A percentile compares a stretch with the other conserved stretches of the same genome.
Conservation (phyloP, 2,329 filamentous ascomycete genomes). For the Neofusicoccum laricinum region DNA sequence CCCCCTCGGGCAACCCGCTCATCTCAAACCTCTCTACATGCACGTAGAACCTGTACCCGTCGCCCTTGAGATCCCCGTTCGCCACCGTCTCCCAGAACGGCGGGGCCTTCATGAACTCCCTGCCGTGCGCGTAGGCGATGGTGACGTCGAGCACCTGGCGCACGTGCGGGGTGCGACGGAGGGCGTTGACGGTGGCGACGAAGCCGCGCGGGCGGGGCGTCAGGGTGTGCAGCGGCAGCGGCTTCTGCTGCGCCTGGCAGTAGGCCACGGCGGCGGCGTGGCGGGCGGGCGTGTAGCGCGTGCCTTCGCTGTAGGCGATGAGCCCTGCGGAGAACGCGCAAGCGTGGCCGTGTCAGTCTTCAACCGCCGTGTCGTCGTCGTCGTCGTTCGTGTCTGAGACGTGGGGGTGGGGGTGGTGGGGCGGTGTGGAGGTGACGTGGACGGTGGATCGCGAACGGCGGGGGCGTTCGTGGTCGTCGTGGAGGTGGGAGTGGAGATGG, state of each 20-base stretch:
- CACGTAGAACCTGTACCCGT: conserved; percentile 30
- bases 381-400: neutral
- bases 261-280: conserved; percentile 50
- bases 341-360: neutral
- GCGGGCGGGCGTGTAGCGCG: conserved; percentile 56
- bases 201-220: conserved; percentile 63
- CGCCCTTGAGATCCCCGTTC: conserved; percentile 21
- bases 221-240: conserved; percentile 55
- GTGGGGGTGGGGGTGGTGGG: neutral
- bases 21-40: conserved; percentile 32
- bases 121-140: conserved; percentile 32
- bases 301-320: conserved; percentile 64
- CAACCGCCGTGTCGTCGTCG: too few relatives aligned
- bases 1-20: conserved; percentile 25
- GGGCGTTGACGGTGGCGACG: conserved; percentile 56
- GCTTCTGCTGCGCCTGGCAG: conserved; percentile 51
- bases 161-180: conserved; percentile 37
- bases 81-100: conserved; percentile 31
- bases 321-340: conserved; percentile 52
- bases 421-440: neutral
- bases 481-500: neutral
- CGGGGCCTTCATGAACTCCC: conserved; percentile 30
- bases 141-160: conserved; percentile 40
- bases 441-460: too few relatives aligned
- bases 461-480: too few relatives aligned